Conservation (phyloP, 2,329 filamentous ascomycete genomes). For the Hypomyces perniciosus region DNA sequence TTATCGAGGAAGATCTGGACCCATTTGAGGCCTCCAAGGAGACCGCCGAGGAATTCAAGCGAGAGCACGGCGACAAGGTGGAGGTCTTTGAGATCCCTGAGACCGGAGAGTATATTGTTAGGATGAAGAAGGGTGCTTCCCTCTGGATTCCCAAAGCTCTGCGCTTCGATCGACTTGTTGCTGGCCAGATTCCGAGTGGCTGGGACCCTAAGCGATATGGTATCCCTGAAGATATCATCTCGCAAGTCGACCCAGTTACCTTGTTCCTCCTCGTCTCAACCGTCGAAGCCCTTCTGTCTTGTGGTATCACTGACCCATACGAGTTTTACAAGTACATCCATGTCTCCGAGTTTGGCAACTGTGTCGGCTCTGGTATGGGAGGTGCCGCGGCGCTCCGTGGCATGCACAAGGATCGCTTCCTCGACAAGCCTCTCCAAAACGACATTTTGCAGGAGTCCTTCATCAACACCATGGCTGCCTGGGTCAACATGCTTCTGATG, state of each 20-base stretch:
- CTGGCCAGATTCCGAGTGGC: constrained; percentile 92
- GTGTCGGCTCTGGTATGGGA: constrained; percentile 96
- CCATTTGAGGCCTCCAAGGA: constrained; percentile 97
- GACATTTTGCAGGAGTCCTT: constrained; percentile 99
- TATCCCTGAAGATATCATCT: constrained; percentile 95
- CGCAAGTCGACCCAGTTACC: constrained; percentile 93
- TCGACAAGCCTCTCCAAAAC: constrained; percentile 96
- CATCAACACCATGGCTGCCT: constrained; percentile 99
- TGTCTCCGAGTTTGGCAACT: constrained; percentile 96
- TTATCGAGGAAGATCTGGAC: constrained; percentile 94
- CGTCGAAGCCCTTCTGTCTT: constrained; percentile 81
- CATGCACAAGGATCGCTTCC: constrained; percentile 97
- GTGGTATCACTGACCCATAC: constrained; percentile 96
- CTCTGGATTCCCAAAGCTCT: constrained; percentile 96
- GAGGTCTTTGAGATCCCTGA: constrained; percentile 95
- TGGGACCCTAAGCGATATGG: constrained; percentile 97
- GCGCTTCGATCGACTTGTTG: constrained; percentile 93
- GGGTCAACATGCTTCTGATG: constrained; percentile 98
- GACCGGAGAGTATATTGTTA: constrained; percentile 89
- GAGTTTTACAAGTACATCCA: constrained; percentile 99
- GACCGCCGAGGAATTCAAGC: constrained; percentile 94
- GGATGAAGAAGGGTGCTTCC: constrained; percentile 90
- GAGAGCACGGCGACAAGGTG: constrained; percentile 94
- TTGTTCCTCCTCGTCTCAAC: constrained; percentile 92
- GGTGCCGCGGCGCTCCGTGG: constrained; percentile 85